Percentiles rank a stretch among this genome's conserved stretches.
Conservation (phyloP, 2,329 filamentous ascomycete genomes). For the Exophiala sp. region DNA sequence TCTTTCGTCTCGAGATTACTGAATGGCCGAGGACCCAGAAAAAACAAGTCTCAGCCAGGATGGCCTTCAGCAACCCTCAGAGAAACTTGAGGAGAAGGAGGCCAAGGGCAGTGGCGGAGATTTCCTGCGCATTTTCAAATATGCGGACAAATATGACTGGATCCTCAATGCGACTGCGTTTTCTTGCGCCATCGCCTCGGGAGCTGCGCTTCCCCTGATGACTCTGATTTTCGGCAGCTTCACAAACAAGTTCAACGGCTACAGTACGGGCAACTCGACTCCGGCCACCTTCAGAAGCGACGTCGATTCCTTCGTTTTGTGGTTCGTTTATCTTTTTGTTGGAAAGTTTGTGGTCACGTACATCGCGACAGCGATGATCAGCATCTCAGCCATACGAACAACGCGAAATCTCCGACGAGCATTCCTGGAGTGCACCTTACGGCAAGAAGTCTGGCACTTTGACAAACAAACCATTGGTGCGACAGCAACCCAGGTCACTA, state of each 20-base stretch:
- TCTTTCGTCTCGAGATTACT: not conserved
- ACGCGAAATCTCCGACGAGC: conserved; percentile 25
- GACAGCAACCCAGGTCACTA: conserved; percentile 31
- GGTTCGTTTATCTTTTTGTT: conserved; percentile 38
- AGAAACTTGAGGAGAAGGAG: conserved; percentile 10
- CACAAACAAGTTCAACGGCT: conserved; percentile 31
- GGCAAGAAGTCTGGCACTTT: conserved; percentile 34
- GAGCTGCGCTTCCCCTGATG: conserved; percentile 34
- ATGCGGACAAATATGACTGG: conserved; percentile 26
- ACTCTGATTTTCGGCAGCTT: conserved; percentile 38
- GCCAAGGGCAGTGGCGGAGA: conserved; percentile 18
- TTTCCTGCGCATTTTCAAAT: conserved; percentile 25
- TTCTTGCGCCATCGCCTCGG: conserved; percentile 28
- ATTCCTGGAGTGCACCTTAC: conserved; percentile 31
- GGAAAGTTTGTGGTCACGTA: conserved; percentile 35
- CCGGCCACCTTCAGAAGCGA: conserved; percentile 24
- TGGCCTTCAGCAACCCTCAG: not conserved
- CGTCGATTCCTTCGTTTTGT: conserved; percentile 29
- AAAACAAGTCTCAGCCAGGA: conserved; percentile 9
- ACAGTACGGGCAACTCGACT: conserved; percentile 19
- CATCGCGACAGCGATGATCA: conserved; percentile 31
- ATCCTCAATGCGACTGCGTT: conserved; percentile 22
- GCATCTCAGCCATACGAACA: conserved; percentile 28
- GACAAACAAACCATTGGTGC: conserved; percentile 31
- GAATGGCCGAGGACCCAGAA: conserved; percentile 8